Conservation (phyloP, 768 basidiomycete genomes). For the Polyporus arcularius region DNA sequence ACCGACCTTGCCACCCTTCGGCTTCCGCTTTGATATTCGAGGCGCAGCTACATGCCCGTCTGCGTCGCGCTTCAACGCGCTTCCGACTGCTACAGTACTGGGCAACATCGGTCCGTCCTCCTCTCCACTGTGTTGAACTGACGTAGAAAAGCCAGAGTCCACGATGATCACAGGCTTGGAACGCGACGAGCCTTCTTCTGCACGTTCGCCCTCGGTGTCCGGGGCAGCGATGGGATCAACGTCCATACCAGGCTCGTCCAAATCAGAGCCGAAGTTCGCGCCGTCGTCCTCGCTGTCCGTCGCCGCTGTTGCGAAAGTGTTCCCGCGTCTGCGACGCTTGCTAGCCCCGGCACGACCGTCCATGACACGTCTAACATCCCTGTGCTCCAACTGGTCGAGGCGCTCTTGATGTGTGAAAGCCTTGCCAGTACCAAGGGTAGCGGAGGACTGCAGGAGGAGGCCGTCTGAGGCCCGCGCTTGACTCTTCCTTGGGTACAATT, state of each 20-base stretch:
- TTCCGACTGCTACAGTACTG: constrained; percentile 38
- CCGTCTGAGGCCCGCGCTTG: constrained; percentile 67
- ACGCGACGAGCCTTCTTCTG: constrained; percentile 21
- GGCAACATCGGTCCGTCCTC: constrained; percentile 2
- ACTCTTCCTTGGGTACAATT: constrained; percentile 54
- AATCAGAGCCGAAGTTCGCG: constrained; percentile 19
- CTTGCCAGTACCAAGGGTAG: constrained; percentile 81
- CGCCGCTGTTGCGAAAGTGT: neutral
- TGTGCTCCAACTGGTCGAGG: constrained; percentile 60
- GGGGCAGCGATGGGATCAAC: neutral
- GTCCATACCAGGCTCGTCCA: constrained; percentile 28
- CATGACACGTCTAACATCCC: constrained; percentile 53
- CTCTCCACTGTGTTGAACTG: constrained; percentile 5
- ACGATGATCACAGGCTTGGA: constrained; percentile 27
- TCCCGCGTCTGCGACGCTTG: constrained; percentile 40
- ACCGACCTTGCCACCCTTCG: constrained; percentile 45
- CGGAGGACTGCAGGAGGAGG: constrained; percentile 71
- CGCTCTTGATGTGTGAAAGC: constrained; percentile 59
- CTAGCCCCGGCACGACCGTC: constrained; percentile 50
- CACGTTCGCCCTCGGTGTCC: constrained; percentile 6
- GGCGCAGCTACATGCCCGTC: constrained; percentile 63
- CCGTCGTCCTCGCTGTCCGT: constrained; percentile 33
- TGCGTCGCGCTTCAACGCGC: constrained; percentile 64
- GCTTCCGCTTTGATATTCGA: constrained; percentile 44
- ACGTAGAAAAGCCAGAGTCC: constrained; percentile 25